phyloP scores from a whole-genome alignment of 2,329 filamentous ascomycete genomes.

The Laburnicola sp. region DNA sequence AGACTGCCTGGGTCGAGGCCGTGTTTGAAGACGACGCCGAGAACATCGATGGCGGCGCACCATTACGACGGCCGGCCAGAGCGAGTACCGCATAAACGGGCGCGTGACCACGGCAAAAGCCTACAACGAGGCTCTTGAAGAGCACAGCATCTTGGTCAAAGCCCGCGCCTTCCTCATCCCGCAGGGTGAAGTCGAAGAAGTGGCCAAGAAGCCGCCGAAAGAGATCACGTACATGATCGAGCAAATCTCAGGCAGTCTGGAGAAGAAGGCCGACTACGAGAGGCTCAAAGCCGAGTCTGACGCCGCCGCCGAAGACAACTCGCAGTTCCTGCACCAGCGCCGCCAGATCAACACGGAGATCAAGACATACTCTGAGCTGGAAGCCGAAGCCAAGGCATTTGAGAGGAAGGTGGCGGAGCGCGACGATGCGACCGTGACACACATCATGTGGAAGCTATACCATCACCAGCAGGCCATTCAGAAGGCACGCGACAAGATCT shows the following conservation, averaged over 20 bases:
- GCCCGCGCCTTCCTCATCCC: conserved; percentile 98
- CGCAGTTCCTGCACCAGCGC: conserved; percentile 82
- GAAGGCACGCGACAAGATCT: conserved; percentile 85
- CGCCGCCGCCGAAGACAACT: conserved; percentile 84
- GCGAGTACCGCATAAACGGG: conserved; percentile 97
- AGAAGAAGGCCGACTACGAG: conserved; percentile 94
- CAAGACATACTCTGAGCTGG: conserved; percentile 96
- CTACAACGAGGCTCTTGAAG: conserved; percentile 90
- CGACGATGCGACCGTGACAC: conserved; percentile 87
- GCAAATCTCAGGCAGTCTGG: conserved; percentile 94
- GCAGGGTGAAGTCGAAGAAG: conserved; percentile 95
- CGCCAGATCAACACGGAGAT: conserved; percentile 97
- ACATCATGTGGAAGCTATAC: conserved; percentile 95
- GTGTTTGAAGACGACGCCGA: conserved; percentile 98
- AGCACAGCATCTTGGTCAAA: conserved; percentile 96
- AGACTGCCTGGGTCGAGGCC: conserved; percentile 98
- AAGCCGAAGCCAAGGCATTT: conserved; percentile 91
- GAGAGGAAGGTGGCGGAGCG: conserved; percentile 87
- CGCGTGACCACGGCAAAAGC: conserved; percentile 82
- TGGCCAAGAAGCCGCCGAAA: conserved; percentile 91
- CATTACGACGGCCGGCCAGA: conserved; percentile 84
- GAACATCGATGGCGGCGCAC: conserved; percentile 94
- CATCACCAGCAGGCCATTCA: conserved; percentile 94
- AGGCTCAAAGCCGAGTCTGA: conserved; percentile 83
- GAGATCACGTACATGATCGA: conserved; percentile 93